Percentiles rank a stretch among this genome's conserved stretches.
These are phyloP conservation scores for Cyathus striatus DNA, from an alignment of 768 basidiomycete species.

Conservation along the genomic window DNA sequence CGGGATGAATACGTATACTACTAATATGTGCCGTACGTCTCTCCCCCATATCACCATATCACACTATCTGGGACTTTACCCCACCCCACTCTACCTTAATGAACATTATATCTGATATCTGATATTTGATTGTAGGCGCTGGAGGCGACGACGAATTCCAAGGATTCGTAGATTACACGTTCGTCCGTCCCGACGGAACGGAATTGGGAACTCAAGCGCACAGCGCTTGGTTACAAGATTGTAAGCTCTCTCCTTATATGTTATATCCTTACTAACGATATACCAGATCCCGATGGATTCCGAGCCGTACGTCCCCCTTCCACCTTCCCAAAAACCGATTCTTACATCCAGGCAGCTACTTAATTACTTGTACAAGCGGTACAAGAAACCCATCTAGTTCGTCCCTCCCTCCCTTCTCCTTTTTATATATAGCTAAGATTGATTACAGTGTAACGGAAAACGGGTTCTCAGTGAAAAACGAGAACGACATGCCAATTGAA, in stretches of 20 bases:
- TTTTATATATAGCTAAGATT: neutral
- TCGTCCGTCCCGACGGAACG: slow-evolving; percentile 58
- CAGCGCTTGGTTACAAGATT: slow-evolving; percentile 63
- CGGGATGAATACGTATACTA: slow-evolving; percentile 71
- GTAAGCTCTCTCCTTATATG: slow-evolving; percentile 25
- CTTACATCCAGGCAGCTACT: neutral
- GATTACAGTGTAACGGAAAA: slow-evolving; percentile 62
- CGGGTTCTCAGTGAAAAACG: slow-evolving; percentile 65
- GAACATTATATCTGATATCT: too few species aligned
- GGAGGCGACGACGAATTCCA: slow-evolving; percentile 64
- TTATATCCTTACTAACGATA: slow-evolving; percentile 2
- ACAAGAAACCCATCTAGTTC: slow-evolving; percentile 36
- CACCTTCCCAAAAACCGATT: neutral
- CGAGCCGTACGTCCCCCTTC: slow-evolving; percentile 41
- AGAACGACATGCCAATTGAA: slow-evolving; percentile 46
- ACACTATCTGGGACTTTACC: too few species aligned
- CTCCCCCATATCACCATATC: too few species aligned
- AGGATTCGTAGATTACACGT: slow-evolving; percentile 54
- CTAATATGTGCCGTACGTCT: slow-evolving; percentile 51
- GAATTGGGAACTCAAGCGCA: slow-evolving; percentile 64
- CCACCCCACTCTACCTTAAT: too few species aligned
- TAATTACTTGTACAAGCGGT: slow-evolving; percentile 16
- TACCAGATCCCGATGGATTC: slow-evolving; percentile 57
- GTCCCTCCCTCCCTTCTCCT: slow-evolving; percentile 5
- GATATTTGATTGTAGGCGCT: slow-evolving; percentile 43